Evolutionary conservation across 2,329 filamentous ascomycete species (phyloP).

Genomic region (Penicillium glabrum): DNA sequence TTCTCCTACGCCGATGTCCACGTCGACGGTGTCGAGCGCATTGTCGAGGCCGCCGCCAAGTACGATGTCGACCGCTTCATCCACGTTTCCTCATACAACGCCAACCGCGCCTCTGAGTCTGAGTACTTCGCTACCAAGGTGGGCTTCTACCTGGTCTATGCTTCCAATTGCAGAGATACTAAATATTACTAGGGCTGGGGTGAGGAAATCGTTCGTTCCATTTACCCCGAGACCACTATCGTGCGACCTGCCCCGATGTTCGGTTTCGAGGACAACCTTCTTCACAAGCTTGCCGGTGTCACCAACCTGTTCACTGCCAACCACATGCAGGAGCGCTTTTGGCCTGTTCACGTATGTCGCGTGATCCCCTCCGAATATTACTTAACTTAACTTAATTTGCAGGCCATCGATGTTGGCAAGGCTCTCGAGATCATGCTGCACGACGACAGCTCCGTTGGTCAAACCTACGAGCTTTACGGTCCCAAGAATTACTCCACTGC

Average conservation of each 20-base stretch:
- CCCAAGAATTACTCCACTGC: conserved; percentile 88
- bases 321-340: conserved; percentile 86
- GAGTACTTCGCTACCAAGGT: conserved; percentile 93
- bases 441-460: conserved; percentile 83
- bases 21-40: conserved; percentile 86
- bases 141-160: conserved; percentile 15
- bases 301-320: conserved; percentile 87
- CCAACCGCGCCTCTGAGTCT: conserved; percentile 73
- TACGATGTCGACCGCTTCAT: conserved; percentile 97
- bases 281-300: conserved; percentile 78
- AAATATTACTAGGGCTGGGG: conserved; percentile 60
- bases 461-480: conserved; percentile 94
- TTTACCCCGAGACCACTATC: conserved; percentile 96
- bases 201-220: conserved; percentile 78
- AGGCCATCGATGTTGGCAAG: conserved; percentile 85
- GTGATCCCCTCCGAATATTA: no score
- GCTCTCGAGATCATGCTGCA: conserved; percentile 88
- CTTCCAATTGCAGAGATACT: conserved; percentile 5
- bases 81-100: conserved; percentile 94
- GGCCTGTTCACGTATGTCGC: conserved; percentile 77
- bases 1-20: conserved; percentile 92
- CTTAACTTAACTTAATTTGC: conserved; percentile 4
- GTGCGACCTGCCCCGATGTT: conserved; percentile 92
- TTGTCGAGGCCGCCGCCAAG: conserved; percentile 91
- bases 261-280: conserved; percentile 89